These are phyloP conservation scores for Ustilago bromivora DNA, from an alignment of 1,284 basidiomycete species.

Conservation along the genomic window DNA sequence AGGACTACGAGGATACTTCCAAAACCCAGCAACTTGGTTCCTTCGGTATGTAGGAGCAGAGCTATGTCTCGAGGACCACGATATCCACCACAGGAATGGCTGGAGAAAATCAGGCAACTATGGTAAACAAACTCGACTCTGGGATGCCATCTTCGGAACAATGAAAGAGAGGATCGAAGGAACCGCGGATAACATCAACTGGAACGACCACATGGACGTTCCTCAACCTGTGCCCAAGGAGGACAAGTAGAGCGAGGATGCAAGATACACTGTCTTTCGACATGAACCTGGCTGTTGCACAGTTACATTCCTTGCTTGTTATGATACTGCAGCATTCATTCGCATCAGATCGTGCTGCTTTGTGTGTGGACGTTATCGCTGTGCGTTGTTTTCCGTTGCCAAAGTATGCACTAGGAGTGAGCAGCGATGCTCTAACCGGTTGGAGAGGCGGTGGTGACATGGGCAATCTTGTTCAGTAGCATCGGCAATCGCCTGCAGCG, in stretches of 20 bases:
- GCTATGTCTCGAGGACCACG: slow-evolving; percentile 66
- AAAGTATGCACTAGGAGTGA: too few relatives aligned
- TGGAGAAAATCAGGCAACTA: slow-evolving; percentile 61
- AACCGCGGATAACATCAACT: slow-evolving; percentile 35
- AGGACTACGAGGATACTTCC: slow-evolving; percentile 60
- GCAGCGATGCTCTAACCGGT: too few relatives aligned
- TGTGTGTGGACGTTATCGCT: too few relatives aligned
- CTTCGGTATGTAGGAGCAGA: slow-evolving; percentile 55
- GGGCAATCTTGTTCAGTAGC: too few relatives aligned
- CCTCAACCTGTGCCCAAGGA: slow-evolving; percentile 7
- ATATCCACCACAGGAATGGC: slow-evolving; percentile 67
- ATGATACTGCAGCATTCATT: too few relatives aligned
- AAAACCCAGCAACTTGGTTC: slow-evolving; percentile 53
- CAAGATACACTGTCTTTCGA: too few relatives aligned
- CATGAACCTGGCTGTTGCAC: too few relatives aligned
- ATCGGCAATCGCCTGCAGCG: too few relatives aligned
- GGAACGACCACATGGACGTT: slow-evolving; percentile 37
- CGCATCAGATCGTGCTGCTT: too few relatives aligned
- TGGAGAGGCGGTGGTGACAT: too few relatives aligned
- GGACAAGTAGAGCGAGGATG: not conserved
- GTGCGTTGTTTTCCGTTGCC: too few relatives aligned
- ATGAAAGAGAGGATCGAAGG: slow-evolving; percentile 59
- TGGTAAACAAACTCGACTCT: slow-evolving; percentile 66
- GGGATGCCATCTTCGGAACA: slow-evolving; percentile 66
- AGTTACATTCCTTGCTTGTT: too few relatives aligned